A percentile compares a stretch with the other conserved stretches of the same genome.
These are phyloP conservation scores for Tuber borchii DNA, from an alignment of 495 filamentous ascomycete genomes.

Conservation along the genomic window DNA sequence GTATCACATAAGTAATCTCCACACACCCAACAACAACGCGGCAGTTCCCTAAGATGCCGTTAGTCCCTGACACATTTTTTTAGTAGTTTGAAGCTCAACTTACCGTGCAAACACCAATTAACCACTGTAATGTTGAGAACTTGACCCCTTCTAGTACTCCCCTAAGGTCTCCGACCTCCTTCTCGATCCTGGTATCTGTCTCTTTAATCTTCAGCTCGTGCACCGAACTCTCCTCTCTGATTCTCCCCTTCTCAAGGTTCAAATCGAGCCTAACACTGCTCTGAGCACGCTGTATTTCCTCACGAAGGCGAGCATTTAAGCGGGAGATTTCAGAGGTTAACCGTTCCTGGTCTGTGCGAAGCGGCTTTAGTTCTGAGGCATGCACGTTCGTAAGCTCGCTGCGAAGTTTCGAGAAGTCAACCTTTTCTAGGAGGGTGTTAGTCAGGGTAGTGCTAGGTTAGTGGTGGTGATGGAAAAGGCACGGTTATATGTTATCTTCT, in stretches of 20 bases:
- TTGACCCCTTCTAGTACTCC: constrained; percentile 95
- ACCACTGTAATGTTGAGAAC: constrained; percentile 94
- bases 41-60: constrained; percentile 56
- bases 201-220: constrained; percentile 99
- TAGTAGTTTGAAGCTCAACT: neutral
- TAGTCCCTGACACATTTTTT: neutral
- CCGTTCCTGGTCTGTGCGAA: constrained; percentile 82
- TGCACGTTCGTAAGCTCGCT: constrained; percentile 87
- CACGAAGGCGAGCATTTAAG: constrained; percentile 75
- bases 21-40: constrained; percentile 89
- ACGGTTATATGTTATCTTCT: constrained; percentile 80
- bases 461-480: too few species aligned
- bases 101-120: constrained; percentile 92
- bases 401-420: constrained; percentile 97
- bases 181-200: constrained; percentile 96
- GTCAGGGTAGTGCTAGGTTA: neutral
- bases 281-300: constrained; percentile 91
- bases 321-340: constrained; percentile 92
- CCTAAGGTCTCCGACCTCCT: constrained; percentile 83
- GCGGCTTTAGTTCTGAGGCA: constrained; percentile 79
- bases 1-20: constrained; percentile 66
- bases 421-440: constrained; percentile 55
- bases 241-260: constrained; percentile 94
- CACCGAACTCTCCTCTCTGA: constrained; percentile 91
- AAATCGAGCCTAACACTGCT: constrained; percentile 84